phyloP scores from a whole-genome alignment of 768 basidiomycete species.

The Suillus discolor region DNA sequence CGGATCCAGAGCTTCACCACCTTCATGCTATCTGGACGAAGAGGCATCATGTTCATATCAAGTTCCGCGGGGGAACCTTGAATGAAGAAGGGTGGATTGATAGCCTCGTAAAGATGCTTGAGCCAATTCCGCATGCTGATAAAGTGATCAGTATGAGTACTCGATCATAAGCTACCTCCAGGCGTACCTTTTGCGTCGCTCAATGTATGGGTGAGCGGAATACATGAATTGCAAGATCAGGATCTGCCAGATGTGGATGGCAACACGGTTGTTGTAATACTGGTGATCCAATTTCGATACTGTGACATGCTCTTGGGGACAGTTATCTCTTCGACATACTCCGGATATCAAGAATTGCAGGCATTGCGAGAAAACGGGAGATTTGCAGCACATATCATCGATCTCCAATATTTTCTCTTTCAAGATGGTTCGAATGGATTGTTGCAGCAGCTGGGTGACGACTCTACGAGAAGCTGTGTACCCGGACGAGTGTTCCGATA shows the following conservation, averaged over 20 bases:
- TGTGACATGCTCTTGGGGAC: slow-evolving; percentile 40
- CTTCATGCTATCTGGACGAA: slow-evolving; percentile 36
- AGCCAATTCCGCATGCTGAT: slow-evolving; percentile 39
- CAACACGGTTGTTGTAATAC: slow-evolving; percentile 46
- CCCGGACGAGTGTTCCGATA: background rate
- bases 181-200: slow-evolving; percentile 10
- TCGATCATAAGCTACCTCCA: background rate
- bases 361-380: slow-evolving; percentile 42
- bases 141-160: background rate
- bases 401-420: slow-evolving; percentile 31
- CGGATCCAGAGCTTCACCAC: slow-evolving; percentile 50
- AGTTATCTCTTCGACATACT: slow-evolving; percentile 35
- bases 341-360: slow-evolving; percentile 34
- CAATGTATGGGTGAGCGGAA: slow-evolving; percentile 14
- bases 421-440: slow-evolving; percentile 30
- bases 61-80: slow-evolving; percentile 47
- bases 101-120: slow-evolving; percentile 45
- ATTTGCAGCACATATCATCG: slow-evolving; percentile 31
- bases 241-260: slow-evolving; percentile 52
- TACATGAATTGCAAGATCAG: slow-evolving; percentile 42
- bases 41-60: slow-evolving; percentile 39
- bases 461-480: slow-evolving; percentile 17
- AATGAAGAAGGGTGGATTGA: slow-evolving; percentile 49
- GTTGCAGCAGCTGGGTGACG: slow-evolving; percentile 26
- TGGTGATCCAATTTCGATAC: slow-evolving; percentile 24